Conservation (phyloP, 768 basidiomycete species). For the Boletus barrowsii region DNA sequence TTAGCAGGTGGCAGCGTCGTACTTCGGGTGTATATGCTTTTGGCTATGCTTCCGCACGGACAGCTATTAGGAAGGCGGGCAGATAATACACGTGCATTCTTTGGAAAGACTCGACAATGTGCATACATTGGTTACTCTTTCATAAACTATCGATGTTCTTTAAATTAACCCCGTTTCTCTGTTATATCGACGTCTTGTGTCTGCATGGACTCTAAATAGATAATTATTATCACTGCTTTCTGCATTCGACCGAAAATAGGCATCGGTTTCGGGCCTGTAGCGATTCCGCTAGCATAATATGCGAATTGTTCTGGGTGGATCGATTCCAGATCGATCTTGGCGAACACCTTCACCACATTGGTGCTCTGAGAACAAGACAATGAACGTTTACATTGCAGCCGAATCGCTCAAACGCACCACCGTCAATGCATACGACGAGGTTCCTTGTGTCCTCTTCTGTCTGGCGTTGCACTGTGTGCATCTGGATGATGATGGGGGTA, state of each 20-base stretch:
- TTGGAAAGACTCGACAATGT: no score
- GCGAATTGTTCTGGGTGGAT: slow-evolving; percentile 19
- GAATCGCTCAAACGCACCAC: slow-evolving; percentile 14
- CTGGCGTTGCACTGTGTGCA: not conserved
- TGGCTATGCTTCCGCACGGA: not conserved
- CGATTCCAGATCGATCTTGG: slow-evolving; percentile 16
- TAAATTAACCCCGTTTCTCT: slow-evolving; percentile 32
- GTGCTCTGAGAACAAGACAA: slow-evolving; percentile 28
- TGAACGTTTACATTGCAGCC: slow-evolving; percentile 38
- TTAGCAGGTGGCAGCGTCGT: no score
- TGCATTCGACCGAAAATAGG: no score
- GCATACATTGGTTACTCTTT: no score
- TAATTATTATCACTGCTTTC: no score
- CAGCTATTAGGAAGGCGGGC: no score
- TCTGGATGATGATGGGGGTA: not conserved
- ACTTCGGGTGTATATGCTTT: not conserved
- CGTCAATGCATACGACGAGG: slow-evolving; percentile 23
- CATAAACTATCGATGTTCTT: no score
- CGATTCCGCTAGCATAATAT: slow-evolving; percentile 36
- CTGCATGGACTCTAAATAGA: no score
- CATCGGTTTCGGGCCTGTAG: slow-evolving; percentile 18
- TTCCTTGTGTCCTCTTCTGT: slow-evolving; percentile 25
- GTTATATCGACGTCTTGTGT: no score
- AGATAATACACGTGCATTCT: no score
- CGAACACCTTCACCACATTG: slow-evolving; percentile 33